A percentile compares a stretch with the other conserved stretches of the same genome.
Evolutionary conservation across 73 alveolate genomes (phyloP).

Genomic region (Stentor roeselii): DNA sequence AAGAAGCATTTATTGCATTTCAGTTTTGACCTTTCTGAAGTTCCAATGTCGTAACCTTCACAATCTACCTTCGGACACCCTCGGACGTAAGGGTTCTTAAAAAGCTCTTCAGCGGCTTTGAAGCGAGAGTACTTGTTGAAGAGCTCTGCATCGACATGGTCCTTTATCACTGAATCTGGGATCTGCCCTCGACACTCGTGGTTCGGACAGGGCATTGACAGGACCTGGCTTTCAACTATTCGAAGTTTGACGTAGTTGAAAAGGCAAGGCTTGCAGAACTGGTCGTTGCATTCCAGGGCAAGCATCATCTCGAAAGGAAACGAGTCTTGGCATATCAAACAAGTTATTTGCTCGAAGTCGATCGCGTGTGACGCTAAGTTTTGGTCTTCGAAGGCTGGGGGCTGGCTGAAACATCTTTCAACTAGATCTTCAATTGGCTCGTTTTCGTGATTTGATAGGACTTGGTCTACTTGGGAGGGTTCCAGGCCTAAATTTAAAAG

Average conservation of each 20-base stretch:
- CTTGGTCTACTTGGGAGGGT: too few species aligned
- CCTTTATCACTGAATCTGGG: background rate
- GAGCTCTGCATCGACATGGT: background rate
- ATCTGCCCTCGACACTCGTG: constrained; percentile 13
- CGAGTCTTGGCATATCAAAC: background rate
- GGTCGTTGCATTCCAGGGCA: background rate
- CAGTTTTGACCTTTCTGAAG: background rate
- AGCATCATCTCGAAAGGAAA: background rate
- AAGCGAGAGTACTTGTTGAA: background rate
- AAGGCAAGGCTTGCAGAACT: constrained; percentile 22
- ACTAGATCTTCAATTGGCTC: too few species aligned
- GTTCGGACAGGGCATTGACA: constrained; percentile 16
- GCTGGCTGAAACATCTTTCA: too few species aligned
- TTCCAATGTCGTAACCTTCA: constrained; percentile 33
- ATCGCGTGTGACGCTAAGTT: too few species aligned
- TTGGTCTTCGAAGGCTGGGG: too few species aligned
- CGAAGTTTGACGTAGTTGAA: background rate
- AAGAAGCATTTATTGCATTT: constrained; percentile 3
- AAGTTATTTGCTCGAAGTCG: too few species aligned
- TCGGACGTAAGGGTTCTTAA: background rate
- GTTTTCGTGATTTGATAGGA: too few species aligned
- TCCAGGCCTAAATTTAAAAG: too few species aligned
- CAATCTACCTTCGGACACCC: constrained; percentile 62
- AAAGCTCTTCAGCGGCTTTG: background rate
- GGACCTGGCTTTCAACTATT: constrained; percentile 17